phyloP scores from a whole-genome alignment of 179 eudicot genomes.

The Beta macrorhiza region DNA sequence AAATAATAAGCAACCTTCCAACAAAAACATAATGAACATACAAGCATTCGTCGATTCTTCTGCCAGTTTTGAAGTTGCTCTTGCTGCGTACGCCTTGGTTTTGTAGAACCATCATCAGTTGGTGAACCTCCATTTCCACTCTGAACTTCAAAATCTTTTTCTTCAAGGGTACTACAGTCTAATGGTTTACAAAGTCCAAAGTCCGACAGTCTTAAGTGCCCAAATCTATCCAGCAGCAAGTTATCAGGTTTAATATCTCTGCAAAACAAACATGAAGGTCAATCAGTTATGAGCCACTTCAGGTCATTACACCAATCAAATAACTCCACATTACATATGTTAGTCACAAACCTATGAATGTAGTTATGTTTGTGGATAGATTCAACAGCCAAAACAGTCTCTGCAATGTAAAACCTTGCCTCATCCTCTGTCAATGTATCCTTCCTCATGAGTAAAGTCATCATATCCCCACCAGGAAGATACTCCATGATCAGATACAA shows the following conservation, averaged over 20 bases:
- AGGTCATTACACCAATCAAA: not conserved
- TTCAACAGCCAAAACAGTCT: constrained; percentile 90
- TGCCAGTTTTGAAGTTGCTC: constrained; percentile 97
- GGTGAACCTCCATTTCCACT: constrained; percentile 48
- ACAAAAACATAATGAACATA: constrained; percentile 36
- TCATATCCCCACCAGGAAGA: constrained; percentile 98
- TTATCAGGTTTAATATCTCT: constrained; percentile 98
- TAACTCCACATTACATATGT: constrained; percentile 9
- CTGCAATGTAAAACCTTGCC: constrained; percentile 83
- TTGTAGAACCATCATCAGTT: constrained; percentile 49
- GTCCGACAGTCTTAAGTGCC: constrained; percentile 83
- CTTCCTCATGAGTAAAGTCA: constrained; percentile 96
- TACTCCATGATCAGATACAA: constrained; percentile 94
- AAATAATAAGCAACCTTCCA: constrained; percentile 5
- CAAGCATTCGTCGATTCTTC: constrained; percentile 91
- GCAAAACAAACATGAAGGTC: constrained; percentile 24
- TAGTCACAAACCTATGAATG: constrained; percentile 69
- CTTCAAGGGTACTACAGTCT: constrained; percentile 87
- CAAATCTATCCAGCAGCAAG: constrained; percentile 85
- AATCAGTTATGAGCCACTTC: constrained; percentile 1
- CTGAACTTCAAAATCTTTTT: constrained; percentile 64
- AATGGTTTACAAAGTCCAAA: constrained; percentile 95
- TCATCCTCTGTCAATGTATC: constrained; percentile 86
- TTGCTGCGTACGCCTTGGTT: constrained; percentile 88
- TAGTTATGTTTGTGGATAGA: constrained; percentile 91